A percentile compares a stretch with the other conserved stretches of the same genome.
These are phyloP conservation scores for Mucor saturninus DNA, from an alignment of 371 early-diverging fungal species.

Conservation along the genomic window DNA sequence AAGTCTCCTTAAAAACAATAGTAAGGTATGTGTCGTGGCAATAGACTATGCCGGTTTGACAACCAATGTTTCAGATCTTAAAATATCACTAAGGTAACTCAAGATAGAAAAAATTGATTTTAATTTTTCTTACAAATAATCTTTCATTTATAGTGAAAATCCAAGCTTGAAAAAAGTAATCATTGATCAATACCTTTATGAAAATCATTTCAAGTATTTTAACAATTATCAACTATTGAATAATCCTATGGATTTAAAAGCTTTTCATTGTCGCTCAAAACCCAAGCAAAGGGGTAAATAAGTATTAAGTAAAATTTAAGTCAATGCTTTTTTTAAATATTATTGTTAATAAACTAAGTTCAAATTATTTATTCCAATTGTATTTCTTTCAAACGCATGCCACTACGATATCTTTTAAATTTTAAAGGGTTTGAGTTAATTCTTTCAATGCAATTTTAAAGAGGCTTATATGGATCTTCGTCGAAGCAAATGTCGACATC, in stretches of 20 bases:
- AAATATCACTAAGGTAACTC: constrained; percentile 14
- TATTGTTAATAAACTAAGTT: background rate
- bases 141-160: constrained; percentile 18
- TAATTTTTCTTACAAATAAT: constrained; percentile 2
- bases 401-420: constrained; percentile 27
- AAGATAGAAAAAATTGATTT: constrained; percentile 14
- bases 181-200: constrained; percentile 17
- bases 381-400: constrained; percentile 16
- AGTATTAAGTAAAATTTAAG: constrained; percentile 1
- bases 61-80: constrained; percentile 19
- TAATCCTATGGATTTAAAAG: constrained; percentile 10
- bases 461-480: constrained; percentile 19
- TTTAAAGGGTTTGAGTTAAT: constrained; percentile 21
- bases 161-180: constrained; percentile 20
- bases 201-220: constrained; percentile 19
- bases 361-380: constrained; percentile 15
- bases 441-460: constrained; percentile 26
- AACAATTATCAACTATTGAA: constrained; percentile 18
- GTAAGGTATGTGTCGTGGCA: constrained; percentile 20
- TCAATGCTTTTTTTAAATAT: too few relatives aligned
- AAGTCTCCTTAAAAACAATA: constrained; percentile 6
- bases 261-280: constrained; percentile 18
- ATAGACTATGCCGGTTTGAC: constrained; percentile 26
- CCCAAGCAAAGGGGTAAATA: constrained; percentile 18
- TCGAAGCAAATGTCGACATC: constrained; percentile 26